These are phyloP conservation scores for Neospermospora avenae DNA, from an alignment of 2,329 filamentous ascomycete species.

Conservation along the genomic window DNA sequence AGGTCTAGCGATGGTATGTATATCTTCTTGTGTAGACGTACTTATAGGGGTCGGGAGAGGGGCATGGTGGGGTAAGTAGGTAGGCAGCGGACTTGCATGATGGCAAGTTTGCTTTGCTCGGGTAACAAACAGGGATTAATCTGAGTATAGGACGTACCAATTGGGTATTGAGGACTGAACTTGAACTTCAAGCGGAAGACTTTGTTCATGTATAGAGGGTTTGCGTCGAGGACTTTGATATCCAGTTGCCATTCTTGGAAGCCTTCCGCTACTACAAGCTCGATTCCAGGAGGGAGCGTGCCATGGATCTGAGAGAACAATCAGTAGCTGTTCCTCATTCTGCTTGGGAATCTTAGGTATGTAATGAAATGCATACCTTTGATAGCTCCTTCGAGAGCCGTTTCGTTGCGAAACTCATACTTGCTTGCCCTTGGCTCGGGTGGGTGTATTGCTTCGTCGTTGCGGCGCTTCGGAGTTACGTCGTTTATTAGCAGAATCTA, in stretches of 20 bases:
- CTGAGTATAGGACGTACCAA: constrained; percentile 54
- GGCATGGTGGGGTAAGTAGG: background rate
- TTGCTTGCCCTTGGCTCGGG: background rate
- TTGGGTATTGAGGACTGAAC: constrained; percentile 83
- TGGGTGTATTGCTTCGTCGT: background rate
- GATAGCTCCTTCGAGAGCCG: constrained; percentile 56
- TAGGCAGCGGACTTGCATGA: background rate
- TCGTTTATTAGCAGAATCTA: background rate
- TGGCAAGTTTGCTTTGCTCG: background rate
- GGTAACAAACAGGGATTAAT: background rate
- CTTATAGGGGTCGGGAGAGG: too few species aligned
- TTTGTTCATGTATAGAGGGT: constrained; percentile 80
- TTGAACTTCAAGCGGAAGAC: constrained; percentile 83
- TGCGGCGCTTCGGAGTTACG: background rate
- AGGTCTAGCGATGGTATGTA: background rate
- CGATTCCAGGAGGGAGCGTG: constrained; percentile 61
- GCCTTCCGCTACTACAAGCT: constrained; percentile 75
- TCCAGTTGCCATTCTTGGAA: constrained; percentile 91
- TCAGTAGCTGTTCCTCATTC: background rate
- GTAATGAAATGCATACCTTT: constrained; percentile 43
- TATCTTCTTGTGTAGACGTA: too few species aligned
- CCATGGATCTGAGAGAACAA: constrained; percentile 31
- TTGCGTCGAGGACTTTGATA: constrained; percentile 83
- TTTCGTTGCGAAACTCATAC: constrained; percentile 52
- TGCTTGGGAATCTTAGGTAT: background rate